Base-by-base conservation (phyloP, 768 basidiomycete species). In the Saitozyma sp. region DNA sequence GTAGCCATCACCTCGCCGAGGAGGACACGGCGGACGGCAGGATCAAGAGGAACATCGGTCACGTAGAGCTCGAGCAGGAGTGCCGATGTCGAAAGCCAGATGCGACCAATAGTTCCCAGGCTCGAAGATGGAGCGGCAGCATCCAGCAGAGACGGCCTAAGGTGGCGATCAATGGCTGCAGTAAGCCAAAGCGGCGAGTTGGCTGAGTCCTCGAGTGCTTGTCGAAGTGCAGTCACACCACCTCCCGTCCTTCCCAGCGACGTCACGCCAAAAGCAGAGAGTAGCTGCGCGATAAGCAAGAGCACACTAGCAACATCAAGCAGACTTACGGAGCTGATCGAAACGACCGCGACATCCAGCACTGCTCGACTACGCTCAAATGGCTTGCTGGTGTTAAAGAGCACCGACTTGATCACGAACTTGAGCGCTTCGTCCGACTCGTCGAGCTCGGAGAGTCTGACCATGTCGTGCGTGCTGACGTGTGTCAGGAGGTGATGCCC, bases 31-130 rank as follows among this genome's bases (percentile, higher is more conserved):
- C 70, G 63, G 8, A 86, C 86, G 8, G 88, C 86, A 37, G 96
- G 96, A 76, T 99, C 96, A 54, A 97, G 80, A 2, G 94, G 92
- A 1, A 85, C 81, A 75, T 91, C 85, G 0, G 96, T 92, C 45
- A 98, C 83, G 72, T 88, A 88, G 17, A 94, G 83, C 4, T 87
- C 82, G 20, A 92, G 75, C 29, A 93, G 78, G 58, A 87, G 67
- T 16, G 82, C 83, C 50, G 85, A 83, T 54, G 90, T 73, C 1
- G 83, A 84, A 40, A 91, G 81, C 86, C 88, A 94, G 50, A 81
- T 77, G 17, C 74, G 74, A 10, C 84, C 86, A 8, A 85, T 57
- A 56, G 16, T 45, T 1, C 6, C 11, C 8, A 17, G 10, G 8
- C 20, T 41, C 13, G 8, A 14, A 3, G 13, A 38, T 16, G 43